Evolutionary conservation across 2,329 filamentous ascomycete genomes (phyloP), one percentile per base, ranked within the genome.

Genomic region (Lecanicillium sp.): DNA sequence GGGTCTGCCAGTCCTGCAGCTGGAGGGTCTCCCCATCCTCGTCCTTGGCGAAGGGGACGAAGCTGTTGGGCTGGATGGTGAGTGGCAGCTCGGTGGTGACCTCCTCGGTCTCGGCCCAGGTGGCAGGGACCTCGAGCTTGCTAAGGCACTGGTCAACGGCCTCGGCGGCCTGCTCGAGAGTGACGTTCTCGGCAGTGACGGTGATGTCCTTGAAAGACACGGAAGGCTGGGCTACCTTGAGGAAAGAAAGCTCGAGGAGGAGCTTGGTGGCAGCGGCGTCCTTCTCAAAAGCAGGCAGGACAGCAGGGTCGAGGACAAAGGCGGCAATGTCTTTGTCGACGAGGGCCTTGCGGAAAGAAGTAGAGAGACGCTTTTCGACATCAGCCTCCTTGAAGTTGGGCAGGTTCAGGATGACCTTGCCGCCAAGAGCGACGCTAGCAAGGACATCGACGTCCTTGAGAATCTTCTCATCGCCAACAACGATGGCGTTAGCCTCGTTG

Each of bases 381-480:
- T 96, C 90, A 37, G 94, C 91, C 44, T 89, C 81, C 70, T 95
- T 95, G 64, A 88, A 81, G 56, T 82, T 84, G 23, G 87, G 77
- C 20, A 93, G 76, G 60, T 83, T 87, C 35, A 96, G 61, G 48
- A 96, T 77, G 37, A 96, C 67, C 54, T 82, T 84, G 47, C 86
- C 86, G 45, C 81, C 80, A 33, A 77, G 59, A 68, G 86, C 88
- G 53, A 91, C 71, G 43, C 78, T 83, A 54, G 81, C 77, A 29
- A 90, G 63, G 19, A 94, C 72, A 55, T 91, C 82, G 48, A 96
- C 75, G 20, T 89, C 83, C 55, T 85, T 82, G 14, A 98, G 73
- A 2, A 98, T 73, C 61, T 85, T 87, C 62, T 90, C 78, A 30
- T 91, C 82, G 26, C 86, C 87, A 52, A 97, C 78, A 44, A 89